Conservation (phyloP, 345 rosid species). For the Syzygium aqueum region DNA sequence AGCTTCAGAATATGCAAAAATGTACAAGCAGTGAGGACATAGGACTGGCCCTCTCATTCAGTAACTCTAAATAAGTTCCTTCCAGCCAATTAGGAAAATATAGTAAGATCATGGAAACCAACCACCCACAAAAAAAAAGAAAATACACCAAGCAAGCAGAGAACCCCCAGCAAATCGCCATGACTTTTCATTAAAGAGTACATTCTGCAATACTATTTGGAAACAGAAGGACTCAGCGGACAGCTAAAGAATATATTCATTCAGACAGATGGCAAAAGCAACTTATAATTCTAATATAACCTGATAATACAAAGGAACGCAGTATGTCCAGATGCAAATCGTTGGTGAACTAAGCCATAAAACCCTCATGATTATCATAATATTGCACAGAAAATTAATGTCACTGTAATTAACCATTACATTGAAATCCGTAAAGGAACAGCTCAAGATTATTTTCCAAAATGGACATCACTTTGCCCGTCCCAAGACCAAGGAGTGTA, state of each 20-base stretch:
- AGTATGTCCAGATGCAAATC: background rate
- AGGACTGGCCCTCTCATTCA: background rate
- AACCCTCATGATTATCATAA: background rate
- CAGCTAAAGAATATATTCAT: background rate
- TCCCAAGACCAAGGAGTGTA: background rate
- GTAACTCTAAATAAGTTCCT: background rate
- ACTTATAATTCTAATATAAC: background rate
- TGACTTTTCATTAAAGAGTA: background rate
- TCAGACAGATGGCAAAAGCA: background rate
- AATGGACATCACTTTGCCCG: background rate
- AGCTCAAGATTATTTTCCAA: background rate
- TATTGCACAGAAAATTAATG: background rate
- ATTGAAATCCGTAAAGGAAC: background rate
- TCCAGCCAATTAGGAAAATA: background rate
- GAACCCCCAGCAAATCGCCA: background rate
- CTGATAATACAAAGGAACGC: background rate
- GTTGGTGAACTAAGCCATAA: background rate
- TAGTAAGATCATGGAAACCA: background rate
- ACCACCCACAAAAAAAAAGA: too few relatives aligned
- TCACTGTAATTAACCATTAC: background rate
- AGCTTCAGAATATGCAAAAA: background rate
- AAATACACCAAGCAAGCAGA: background rate
- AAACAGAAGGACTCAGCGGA: background rate
- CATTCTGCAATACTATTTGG: background rate
- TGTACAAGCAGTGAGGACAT: background rate